Evolutionary conservation across 148 eudicot species (phyloP).

Genomic region (Vaccinium macrocarpon): DNA sequence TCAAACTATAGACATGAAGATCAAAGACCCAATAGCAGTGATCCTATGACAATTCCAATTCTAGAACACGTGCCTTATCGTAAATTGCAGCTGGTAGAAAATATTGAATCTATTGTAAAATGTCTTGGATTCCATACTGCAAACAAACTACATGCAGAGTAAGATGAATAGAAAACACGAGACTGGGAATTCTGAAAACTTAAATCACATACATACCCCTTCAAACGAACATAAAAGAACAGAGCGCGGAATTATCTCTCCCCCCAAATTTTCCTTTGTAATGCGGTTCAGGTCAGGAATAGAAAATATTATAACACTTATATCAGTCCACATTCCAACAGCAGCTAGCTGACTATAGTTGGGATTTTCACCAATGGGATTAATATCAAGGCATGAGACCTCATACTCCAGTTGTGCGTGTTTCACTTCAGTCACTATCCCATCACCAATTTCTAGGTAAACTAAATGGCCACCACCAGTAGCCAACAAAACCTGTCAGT

Average conservation of each 20-base stretch:
- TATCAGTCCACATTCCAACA: conserved; percentile 99
- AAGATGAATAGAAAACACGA: background rate
- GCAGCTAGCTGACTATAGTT: conserved; percentile 85
- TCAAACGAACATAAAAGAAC: conserved; percentile 93
- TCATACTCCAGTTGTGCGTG: conserved; percentile 84
- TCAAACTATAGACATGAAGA: background rate
- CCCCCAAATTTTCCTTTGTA: conserved; percentile 84
- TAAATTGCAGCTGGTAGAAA: conserved; percentile 4
- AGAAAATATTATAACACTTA: conserved; percentile 76
- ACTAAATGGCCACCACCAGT: conserved; percentile 94
- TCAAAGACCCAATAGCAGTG: conserved; percentile 6
- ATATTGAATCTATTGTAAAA: background rate
- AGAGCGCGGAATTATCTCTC: conserved; percentile 97
- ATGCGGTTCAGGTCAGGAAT: conserved; percentile 87
- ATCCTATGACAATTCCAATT: background rate
- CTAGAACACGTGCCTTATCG: background rate
- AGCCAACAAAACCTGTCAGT: conserved; percentile 77
- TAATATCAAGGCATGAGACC: conserved; percentile 90
- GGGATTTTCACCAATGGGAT: conserved; percentile 78
- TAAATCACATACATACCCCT: conserved; percentile 59
- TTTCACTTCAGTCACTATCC: conserved; percentile 60
- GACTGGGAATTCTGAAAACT: background rate
- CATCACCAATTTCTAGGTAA: conserved; percentile 91
- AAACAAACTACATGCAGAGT: background rate
- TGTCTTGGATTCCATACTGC: background rate